Conservation (phyloP, 2,329 filamentous ascomycete species). For the Mollisiaceae sp. region DNA sequence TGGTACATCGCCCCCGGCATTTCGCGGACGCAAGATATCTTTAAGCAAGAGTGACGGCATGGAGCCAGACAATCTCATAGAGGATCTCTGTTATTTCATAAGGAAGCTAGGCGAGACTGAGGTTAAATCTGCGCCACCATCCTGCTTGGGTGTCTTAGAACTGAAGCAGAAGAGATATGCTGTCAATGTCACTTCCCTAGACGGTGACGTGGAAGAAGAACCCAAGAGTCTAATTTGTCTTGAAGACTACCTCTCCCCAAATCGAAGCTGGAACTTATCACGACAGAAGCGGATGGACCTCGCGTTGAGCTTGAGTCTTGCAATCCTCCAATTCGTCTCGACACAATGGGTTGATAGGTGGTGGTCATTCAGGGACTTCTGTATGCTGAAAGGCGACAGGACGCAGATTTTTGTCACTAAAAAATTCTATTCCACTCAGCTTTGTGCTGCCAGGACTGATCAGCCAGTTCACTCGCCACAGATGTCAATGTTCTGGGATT, state of each 20-base stretch:
- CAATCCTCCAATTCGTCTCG: slow-evolving; percentile 20
- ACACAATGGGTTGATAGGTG: slow-evolving; percentile 19
- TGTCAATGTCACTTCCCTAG: slow-evolving; percentile 13
- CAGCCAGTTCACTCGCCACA: slow-evolving; percentile 6
- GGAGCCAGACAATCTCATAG: neutral
- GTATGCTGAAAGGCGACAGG: slow-evolving; percentile 15
- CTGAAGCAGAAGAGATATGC: neutral
- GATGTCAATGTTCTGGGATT: slow-evolving; percentile 19
- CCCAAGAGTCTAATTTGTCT: slow-evolving; percentile 9
- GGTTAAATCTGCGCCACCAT: neutral
- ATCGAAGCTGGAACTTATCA: slow-evolving; percentile 2
- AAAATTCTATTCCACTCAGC: slow-evolving; percentile 21
- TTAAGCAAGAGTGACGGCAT: neutral
- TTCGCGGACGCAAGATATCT: neutral
- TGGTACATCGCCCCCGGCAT: neutral
- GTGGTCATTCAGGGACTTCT: slow-evolving; percentile 24
- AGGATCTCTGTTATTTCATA: neutral
- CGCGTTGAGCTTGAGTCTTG: slow-evolving; percentile 16
- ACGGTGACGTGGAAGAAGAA: slow-evolving; percentile 2
- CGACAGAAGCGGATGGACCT: slow-evolving; percentile 20
- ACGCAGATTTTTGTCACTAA: slow-evolving; percentile 23
- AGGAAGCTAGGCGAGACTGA: neutral
- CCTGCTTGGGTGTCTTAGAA: neutral
- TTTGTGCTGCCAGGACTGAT: neutral
- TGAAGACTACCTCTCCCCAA: slow-evolving; percentile 16